These are phyloP conservation scores for Kwoniella sp. DNA, from an alignment of 768 basidiomycete genomes.

Conservation along the genomic window DNA sequence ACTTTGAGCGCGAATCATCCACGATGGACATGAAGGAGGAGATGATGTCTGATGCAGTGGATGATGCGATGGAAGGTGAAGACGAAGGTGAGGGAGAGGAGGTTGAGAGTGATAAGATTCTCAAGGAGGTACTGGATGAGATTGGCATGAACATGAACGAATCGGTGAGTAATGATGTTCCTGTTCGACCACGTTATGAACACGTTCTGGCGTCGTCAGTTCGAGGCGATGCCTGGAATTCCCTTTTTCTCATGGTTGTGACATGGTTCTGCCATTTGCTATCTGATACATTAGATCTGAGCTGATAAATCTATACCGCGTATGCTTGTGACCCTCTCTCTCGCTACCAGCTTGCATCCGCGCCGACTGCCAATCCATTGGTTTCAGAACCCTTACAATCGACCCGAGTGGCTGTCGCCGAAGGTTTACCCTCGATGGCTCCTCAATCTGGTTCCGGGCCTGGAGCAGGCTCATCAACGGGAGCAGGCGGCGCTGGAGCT, in stretches of 20 bases:
- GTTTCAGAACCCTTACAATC: slow-evolving; percentile 66
- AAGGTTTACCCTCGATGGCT: slow-evolving; percentile 69
- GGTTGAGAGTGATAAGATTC: slow-evolving; percentile 89
- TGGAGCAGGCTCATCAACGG: slow-evolving; percentile 59
- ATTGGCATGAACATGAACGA: slow-evolving; percentile 91
- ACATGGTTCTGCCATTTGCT: background rate
- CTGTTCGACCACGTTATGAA: background rate
- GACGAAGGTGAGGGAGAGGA: slow-evolving; percentile 86
- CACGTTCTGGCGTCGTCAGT: background rate
- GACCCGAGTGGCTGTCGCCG: slow-evolving; percentile 76
- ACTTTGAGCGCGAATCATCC: slow-evolving; percentile 94
- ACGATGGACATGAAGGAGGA: slow-evolving; percentile 99
- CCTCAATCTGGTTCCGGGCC: slow-evolving; percentile 54
- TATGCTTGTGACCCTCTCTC: background rate
- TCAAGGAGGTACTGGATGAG: slow-evolving; percentile 95
- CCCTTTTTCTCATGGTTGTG: background rate
- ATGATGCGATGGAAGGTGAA: slow-evolving; percentile 89
- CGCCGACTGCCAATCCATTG: slow-evolving; percentile 70
- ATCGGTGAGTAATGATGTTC: slow-evolving; percentile 58
- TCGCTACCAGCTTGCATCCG: slow-evolving; percentile 81
- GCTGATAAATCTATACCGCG: background rate
- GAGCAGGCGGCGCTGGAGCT: slow-evolving; percentile 28
- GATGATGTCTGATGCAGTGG: slow-evolving; percentile 98
- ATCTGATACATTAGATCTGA: background rate
- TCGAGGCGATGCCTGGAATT: background rate